These are phyloP conservation scores for Globisporangium heterothallicum DNA, from an alignment of 352 stramenopile species.

Conservation along the genomic window DNA sequence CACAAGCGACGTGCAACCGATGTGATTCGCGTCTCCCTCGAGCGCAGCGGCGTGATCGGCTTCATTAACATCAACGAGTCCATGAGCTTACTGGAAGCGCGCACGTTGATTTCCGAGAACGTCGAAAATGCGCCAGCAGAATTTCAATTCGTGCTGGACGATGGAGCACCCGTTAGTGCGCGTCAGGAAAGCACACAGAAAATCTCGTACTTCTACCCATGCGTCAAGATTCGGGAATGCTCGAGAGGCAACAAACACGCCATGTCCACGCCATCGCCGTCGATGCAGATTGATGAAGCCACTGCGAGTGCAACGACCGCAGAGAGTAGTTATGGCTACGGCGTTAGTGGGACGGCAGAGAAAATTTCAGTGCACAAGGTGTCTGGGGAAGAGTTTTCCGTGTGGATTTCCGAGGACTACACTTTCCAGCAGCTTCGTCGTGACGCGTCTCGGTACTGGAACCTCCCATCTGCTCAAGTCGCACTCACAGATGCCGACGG, in stretches of 20 bases:
- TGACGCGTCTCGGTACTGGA: conserved; percentile 70
- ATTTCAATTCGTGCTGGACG: conserved; percentile 74
- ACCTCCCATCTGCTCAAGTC: conserved; percentile 35
- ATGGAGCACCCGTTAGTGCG: conserved; percentile 50
- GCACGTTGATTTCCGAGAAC: conserved; percentile 57
- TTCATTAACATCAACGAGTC: conserved; percentile 68
- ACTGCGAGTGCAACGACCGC: background rate
- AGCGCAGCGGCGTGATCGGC: conserved; percentile 55
- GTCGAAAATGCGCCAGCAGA: conserved; percentile 57
- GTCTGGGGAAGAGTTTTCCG: conserved; percentile 52
- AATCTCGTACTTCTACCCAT: conserved; percentile 58
- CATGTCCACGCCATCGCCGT: conserved; percentile 3
- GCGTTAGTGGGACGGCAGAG: conserved; percentile 16
- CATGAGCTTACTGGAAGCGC: conserved; percentile 59
- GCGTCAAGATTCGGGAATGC: conserved; percentile 62
- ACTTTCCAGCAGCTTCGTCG: conserved; percentile 70
- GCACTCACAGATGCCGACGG: conserved; percentile 51
- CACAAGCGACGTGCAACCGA: conserved; percentile 49
- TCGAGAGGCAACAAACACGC: background rate
- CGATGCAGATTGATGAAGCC: conserved; percentile 3
- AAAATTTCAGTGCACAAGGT: conserved; percentile 49
- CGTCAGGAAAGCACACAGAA: conserved; percentile 55
- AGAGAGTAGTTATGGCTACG: conserved; percentile 1
- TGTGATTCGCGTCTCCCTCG: conserved; percentile 57
- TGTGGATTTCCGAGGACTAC: conserved; percentile 65